Evolutionary conservation across 805 yeast species (phyloP).

Genomic region (Candida broadrunensis): DNA sequence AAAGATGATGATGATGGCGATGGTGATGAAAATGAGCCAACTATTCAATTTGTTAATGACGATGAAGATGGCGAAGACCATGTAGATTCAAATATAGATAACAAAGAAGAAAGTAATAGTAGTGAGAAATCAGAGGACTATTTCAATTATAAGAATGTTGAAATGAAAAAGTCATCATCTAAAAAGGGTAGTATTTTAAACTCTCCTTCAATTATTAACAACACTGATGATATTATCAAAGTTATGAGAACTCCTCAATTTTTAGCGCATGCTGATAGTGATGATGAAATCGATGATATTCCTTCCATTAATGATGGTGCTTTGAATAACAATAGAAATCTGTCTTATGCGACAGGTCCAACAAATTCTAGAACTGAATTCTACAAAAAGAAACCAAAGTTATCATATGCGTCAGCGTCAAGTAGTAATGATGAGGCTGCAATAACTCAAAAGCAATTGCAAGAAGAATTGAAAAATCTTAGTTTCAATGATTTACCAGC

Average conservation of each 20-base stretch:
- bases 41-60: constrained; percentile 58
- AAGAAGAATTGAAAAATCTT: constrained; percentile 32
- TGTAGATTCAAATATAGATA: constrained; percentile 4
- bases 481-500: constrained; percentile 89
- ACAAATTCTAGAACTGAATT: constrained; percentile 7
- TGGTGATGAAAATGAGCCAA: constrained; percentile 57
- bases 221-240: constrained; percentile 32
- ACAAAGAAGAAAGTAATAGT: neutral
- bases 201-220: constrained; percentile 35
- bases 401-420: constrained; percentile 1
- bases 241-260: constrained; percentile 34
- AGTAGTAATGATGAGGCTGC: constrained; percentile 5
- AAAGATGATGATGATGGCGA: constrained; percentile 70
- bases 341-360: no score
- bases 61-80: constrained; percentile 14
- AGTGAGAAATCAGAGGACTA: neutral
- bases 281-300: constrained; percentile 11
- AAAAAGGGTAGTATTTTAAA: constrained; percentile 8
- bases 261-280: constrained; percentile 22
- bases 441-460: constrained; percentile 33
- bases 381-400: constrained; percentile 5
- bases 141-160: constrained; percentile 9
- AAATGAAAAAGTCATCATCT: constrained; percentile 4
- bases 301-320: constrained; percentile 12
- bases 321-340: constrained; percentile 7